Conservation (phyloP, 129 eudicot species). For the Saussurea involucrata region DNA sequence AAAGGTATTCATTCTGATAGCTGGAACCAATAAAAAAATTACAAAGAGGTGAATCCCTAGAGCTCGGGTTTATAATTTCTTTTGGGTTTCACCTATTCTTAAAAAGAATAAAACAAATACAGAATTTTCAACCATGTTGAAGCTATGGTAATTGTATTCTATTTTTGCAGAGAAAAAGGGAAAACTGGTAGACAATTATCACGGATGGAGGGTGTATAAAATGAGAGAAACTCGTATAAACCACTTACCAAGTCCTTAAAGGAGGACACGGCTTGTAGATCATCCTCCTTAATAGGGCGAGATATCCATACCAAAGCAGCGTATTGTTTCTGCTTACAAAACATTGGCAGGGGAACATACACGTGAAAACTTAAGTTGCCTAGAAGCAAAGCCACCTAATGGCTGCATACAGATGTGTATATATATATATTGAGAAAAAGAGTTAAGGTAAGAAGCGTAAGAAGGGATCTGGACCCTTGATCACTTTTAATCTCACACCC, state of each 20-base stretch:
- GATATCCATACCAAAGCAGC: slow-evolving; percentile 98
- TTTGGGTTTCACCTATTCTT: neutral
- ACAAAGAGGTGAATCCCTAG: too few species aligned
- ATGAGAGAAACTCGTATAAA: neutral
- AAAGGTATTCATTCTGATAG: neutral
- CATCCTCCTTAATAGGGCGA: slow-evolving; percentile 60
- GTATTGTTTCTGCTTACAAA: slow-evolving; percentile 76
- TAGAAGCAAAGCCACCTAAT: slow-evolving; percentile 3
- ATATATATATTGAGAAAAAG: too few species aligned
- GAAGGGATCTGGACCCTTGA: too few species aligned
- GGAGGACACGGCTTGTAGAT: slow-evolving; percentile 53
- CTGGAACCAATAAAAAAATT: neutral
- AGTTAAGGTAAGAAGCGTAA: too few species aligned
- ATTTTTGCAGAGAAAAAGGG: neutral
- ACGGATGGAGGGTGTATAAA: neutral
- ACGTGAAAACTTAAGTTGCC: neutral
- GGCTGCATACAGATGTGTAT: neutral
- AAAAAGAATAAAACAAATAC: neutral
- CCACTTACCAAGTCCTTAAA: slow-evolving; percentile 67
- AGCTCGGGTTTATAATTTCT: neutral
- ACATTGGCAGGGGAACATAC: neutral
- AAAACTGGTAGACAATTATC: neutral
- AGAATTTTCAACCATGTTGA: neutral
- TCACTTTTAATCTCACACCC: too few species aligned
- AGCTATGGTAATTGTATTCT: neutral